Evolutionary conservation across 2,329 filamentous ascomycete genomes (phyloP).

Genomic region (Aureobasidium mangrovei): DNA sequence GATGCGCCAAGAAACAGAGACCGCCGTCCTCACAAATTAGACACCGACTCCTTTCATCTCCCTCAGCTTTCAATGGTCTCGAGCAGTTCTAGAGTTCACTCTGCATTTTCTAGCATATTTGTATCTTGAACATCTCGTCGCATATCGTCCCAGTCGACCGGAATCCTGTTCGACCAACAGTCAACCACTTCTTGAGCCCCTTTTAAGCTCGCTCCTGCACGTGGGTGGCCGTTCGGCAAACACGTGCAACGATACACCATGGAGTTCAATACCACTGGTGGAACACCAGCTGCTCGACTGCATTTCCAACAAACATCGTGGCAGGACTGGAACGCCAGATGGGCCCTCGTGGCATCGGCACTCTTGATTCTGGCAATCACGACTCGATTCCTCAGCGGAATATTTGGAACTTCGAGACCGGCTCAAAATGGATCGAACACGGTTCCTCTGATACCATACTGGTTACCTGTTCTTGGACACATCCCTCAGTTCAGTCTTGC

Average conservation of each 20-base stretch:
- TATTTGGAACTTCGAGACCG: slow-evolving; percentile 10
- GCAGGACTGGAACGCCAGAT: background rate
- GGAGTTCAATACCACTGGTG: background rate
- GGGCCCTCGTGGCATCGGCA: background rate
- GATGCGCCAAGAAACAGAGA: too few relatives aligned
- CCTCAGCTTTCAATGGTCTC: too few relatives aligned
- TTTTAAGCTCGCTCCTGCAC: background rate
- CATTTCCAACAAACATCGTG: background rate
- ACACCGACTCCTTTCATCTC: too few relatives aligned
- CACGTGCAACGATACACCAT: background rate
- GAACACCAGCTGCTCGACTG: background rate
- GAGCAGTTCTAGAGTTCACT: too few relatives aligned
- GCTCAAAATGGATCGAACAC: slow-evolving; percentile 22
- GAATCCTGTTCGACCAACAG: too few relatives aligned
- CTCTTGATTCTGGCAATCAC: slow-evolving; percentile 6
- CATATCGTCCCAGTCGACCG: too few relatives aligned
- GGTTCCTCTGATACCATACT: slow-evolving; percentile 48
- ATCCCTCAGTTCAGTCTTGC: slow-evolving; percentile 41
- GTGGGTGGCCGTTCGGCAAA: background rate
- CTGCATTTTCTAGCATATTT: too few relatives aligned
- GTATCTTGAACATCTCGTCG: too few relatives aligned
- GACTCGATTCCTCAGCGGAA: slow-evolving; percentile 15
- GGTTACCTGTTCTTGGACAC: slow-evolving; percentile 51
- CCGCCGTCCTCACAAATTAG: too few relatives aligned
- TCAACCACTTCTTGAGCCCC: too few relatives aligned